Evolutionary conservation across 2,329 filamentous ascomycete genomes (phyloP), one percentile per base, ranked within the genome.

Genomic region (Xylaria sp.): DNA sequence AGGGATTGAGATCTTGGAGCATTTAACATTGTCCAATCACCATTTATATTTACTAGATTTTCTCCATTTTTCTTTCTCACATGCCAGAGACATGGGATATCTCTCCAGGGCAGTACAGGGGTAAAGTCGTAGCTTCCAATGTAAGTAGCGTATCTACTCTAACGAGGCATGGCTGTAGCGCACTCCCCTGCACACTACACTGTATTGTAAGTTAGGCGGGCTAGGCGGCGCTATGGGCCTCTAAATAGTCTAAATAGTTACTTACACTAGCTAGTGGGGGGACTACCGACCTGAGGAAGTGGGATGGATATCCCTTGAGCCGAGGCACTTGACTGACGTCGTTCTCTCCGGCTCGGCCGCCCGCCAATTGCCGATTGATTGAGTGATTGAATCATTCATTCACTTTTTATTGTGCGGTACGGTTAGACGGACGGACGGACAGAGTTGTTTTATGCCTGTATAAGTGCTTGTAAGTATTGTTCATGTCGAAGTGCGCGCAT

Each of bases 291-390:
- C 18, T 18, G 41, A 46, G 2, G 41, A 18, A 25, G 54, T 48
- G 51, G 60, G 51, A 54, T 50, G 25, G 23, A 25, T 57, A 28
- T 28, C 59, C 48, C 31, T 61, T 60, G 50, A 67, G 65, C 68
- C 68, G 68, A 70, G 68, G 68, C 65, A 67, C 46, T 46, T 57
- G 51, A 37, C 59, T 69, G 67, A 69, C 58, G 63, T 64, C 59
- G 59, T 46, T 39, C 12, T 55, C 37, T 63, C 61, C 46, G n/a
- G 65, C 58, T 62, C 67, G 59, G 64, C 70, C 64, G 67, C 67
- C 70, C 64, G 67, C 67, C 59, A 62, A 66, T 71, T 69, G 61
- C 67, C 70, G 67, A 55, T 34, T 18, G 28, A 41, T 34, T 50
- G 15, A 44, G 8, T 31, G 15, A 28, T 46, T 31, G 37, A 28